These are phyloP conservation scores for Candida anglica DNA, from an alignment of 805 yeast genomes.

Conservation along the genomic window DNA sequence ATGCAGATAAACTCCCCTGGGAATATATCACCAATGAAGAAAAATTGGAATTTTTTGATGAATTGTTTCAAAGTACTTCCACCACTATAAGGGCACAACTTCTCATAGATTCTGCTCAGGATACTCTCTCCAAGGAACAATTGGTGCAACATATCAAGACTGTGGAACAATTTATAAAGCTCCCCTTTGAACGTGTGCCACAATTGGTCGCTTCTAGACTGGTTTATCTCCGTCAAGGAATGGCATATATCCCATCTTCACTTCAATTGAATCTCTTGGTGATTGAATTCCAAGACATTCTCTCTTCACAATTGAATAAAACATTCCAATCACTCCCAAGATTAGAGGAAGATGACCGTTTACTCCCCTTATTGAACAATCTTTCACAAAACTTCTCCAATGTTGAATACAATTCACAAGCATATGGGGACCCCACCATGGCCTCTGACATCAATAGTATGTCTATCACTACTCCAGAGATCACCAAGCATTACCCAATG, in stretches of 20 bases:
- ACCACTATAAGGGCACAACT: slow-evolving; percentile 35
- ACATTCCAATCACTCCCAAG: slow-evolving; percentile 80
- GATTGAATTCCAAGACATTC: slow-evolving; percentile 57
- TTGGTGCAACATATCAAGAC: slow-evolving; percentile 44
- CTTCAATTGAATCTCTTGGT: slow-evolving; percentile 70
- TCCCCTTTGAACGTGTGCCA: slow-evolving; percentile 83
- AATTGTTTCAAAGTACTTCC: slow-evolving; percentile 55
- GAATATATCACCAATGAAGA: slow-evolving; percentile 63
- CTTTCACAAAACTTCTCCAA: slow-evolving; percentile 52
- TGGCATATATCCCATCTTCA: slow-evolving; percentile 80
- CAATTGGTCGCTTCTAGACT: slow-evolving; percentile 72
- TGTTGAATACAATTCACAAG: slow-evolving; percentile 50
- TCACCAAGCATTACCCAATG: slow-evolving; percentile 70
- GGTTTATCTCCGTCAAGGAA: slow-evolving; percentile 64
- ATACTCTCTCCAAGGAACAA: slow-evolving; percentile 44
- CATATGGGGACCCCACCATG: slow-evolving; percentile 19
- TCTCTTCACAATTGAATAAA: slow-evolving; percentile 49
- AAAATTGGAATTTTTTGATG: slow-evolving; percentile 42
- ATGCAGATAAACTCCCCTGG: slow-evolving; percentile 63
- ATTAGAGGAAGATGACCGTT: slow-evolving; percentile 86
- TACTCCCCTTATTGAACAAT: slow-evolving; percentile 79
- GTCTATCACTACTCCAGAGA: slow-evolving; percentile 51
- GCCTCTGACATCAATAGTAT: slow-evolving; percentile 53
- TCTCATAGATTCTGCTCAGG: slow-evolving; percentile 19
- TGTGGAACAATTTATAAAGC: slow-evolving; percentile 69